A percentile compares a stretch with the other conserved stretches of the same genome.
Evolutionary conservation across 805 yeast genomes (phyloP).

Genomic region (Suhomyces emberorum): DNA sequence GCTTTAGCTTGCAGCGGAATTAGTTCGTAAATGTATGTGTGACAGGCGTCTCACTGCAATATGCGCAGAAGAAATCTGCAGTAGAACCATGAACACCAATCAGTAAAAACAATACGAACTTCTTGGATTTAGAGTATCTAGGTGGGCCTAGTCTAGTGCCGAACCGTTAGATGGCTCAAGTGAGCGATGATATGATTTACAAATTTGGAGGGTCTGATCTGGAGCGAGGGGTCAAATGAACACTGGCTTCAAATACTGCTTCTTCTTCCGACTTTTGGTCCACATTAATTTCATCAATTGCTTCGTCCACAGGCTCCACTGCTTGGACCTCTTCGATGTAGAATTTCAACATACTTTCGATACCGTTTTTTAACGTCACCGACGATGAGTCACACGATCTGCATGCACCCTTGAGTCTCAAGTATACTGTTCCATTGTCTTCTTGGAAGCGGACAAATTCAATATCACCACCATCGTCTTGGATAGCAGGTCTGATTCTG

Average conservation of each 20-base stretch:
- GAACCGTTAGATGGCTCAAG: too few species aligned
- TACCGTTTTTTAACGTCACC: constrained; percentile 64
- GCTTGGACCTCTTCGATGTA: constrained; percentile 64
- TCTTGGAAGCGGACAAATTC: constrained; percentile 59
- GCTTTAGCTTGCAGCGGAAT: too few species aligned
- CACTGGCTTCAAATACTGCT: constrained; percentile 17
- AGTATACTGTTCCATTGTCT: constrained; percentile 53
- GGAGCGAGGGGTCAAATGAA: constrained; percentile 20
- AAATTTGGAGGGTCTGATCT: constrained; percentile 29
- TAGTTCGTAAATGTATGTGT: too few species aligned
- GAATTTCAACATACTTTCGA: constrained; percentile 67
- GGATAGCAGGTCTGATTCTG: constrained; percentile 68
- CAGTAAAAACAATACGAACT: too few species aligned
- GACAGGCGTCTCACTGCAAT: too few species aligned
- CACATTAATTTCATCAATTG: constrained; percentile 14
- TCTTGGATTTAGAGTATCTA: too few species aligned
- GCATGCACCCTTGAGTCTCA: constrained; percentile 67
- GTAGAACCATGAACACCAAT: too few species aligned
- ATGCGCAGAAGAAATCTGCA: too few species aligned
- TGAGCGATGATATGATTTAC: too few species aligned
- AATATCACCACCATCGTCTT: constrained; percentile 74
- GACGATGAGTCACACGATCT: constrained; percentile 68
- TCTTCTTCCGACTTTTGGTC: constrained; percentile 10
- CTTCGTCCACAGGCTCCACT: constrained; percentile 54
- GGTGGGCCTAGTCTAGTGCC: too few species aligned